Evolutionary conservation across 352 stramenopile species (phyloP), one percentile per base, ranked within the genome.

Genomic region (Thalassiosira oceanica): DNA sequence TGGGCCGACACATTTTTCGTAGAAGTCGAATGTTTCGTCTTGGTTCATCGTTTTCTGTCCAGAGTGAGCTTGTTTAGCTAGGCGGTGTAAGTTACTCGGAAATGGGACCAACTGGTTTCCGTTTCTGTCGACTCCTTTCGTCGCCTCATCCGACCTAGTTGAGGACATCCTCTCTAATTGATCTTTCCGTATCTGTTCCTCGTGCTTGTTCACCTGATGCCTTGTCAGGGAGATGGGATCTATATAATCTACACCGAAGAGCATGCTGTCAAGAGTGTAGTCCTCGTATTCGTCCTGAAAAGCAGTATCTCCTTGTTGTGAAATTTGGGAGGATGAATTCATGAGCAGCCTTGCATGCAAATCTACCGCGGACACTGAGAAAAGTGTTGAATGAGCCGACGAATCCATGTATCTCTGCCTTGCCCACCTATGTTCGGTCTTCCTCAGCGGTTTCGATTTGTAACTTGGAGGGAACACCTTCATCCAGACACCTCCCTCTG

Each of bases 281-380:
- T 83, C 72, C 35, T 87, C 79, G 37, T 77, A 78, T 49, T 80
- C 68, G 29, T 54, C 50, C 27, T 71, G 67, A 53, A 45, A 68
- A 29, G 48, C 31, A 48, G 63, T 29, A 16, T 45, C 35, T 18
- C 78, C 49, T 5, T 65, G 37, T 11, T 74, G 26, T 16, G 58
- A 28, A 18, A 46, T 33, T 10, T 60, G 57, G 42, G 77, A 57
- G 37, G 58, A 75, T 10, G 72, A 72, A 36, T 80, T 73, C 28
- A 86, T 18, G 20, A 86, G 64, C 20, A 86, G 78, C 42, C 73
- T 67, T 7, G 78, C 68, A 35, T 82, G 72, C 23, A 90, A 64
- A 57, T 90, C 83, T 21, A 90, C 3, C 15, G 79, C 83, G 41
- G 83, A 90, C 43, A 67, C 86, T 27, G 69, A 65, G 33, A 89